These are phyloP conservation scores for Coprinopsis marcescibilis DNA, from an alignment of 768 basidiomycete species.

Conservation along the genomic window DNA sequence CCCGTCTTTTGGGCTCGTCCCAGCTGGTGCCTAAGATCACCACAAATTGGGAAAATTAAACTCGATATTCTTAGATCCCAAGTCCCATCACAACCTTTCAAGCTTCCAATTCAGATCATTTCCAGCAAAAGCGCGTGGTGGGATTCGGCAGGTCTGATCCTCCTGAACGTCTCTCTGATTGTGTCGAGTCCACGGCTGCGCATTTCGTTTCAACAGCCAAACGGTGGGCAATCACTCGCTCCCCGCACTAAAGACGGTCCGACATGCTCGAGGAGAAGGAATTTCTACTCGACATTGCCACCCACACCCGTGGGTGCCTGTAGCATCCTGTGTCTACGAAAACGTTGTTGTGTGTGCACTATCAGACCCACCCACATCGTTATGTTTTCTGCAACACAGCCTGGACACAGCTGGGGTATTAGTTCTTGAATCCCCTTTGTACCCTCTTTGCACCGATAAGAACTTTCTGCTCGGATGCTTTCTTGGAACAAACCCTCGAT, in stretches of 20 bases:
- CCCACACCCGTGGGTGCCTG: too few relatives aligned
- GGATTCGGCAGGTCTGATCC: conserved; percentile 1
- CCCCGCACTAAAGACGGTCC: neutral
- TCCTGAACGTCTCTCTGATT: conserved; percentile 4
- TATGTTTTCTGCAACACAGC: too few relatives aligned
- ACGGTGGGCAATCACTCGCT: neutral
- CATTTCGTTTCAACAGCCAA: neutral
- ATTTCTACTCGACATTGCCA: too few relatives aligned
- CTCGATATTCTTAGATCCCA: neutral
- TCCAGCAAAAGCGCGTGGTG: neutral
- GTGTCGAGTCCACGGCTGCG: neutral
- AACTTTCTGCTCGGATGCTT: too few relatives aligned
- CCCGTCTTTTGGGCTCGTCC: neutral
- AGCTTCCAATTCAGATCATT: neutral
- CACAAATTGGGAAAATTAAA: neutral
- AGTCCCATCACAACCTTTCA: neutral
- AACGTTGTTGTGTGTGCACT: too few relatives aligned
- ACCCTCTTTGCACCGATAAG: too few relatives aligned
- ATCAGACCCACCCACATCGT: too few relatives aligned
- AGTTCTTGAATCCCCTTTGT: too few relatives aligned
- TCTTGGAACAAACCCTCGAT: too few relatives aligned
- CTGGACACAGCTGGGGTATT: too few relatives aligned
- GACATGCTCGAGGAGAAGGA: neutral
- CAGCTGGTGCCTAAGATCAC: conserved; percentile 1
- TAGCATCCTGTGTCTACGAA: too few relatives aligned